phyloP scores from a whole-genome alignment of 495 filamentous ascomycete genomes.

The Penicillium argentinense region DNA sequence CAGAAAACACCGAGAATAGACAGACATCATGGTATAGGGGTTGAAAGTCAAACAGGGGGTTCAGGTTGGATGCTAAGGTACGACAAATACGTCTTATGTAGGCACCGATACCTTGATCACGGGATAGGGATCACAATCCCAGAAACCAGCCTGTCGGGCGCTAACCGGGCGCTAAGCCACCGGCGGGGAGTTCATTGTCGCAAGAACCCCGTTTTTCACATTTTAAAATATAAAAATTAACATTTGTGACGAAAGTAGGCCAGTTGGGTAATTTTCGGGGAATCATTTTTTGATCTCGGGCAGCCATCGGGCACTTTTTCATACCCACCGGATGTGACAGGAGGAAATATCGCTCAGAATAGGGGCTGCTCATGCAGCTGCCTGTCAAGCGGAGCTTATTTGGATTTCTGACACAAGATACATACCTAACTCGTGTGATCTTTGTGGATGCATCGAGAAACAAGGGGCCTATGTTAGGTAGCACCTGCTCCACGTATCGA shows the following conservation, averaged over 20 bases:
- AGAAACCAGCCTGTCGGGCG: background rate
- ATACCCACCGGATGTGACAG: background rate
- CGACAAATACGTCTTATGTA: too few species aligned
- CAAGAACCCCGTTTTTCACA: too few species aligned
- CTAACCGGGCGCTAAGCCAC: background rate
- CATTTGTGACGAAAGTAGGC: background rate
- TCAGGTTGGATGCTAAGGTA: too few species aligned
- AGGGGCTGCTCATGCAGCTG: conserved; percentile 2
- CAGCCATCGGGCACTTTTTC: conserved; percentile 11
- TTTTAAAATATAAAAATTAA: background rate
- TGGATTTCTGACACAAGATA: too few species aligned
- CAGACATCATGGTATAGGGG: too few species aligned
- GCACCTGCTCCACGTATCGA: background rate
- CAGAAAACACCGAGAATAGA: too few species aligned
- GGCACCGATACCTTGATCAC: too few species aligned
- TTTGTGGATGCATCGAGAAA: background rate
- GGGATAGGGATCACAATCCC: background rate
- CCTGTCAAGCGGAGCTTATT: conserved; percentile 1
- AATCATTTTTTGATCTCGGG: conserved; percentile 7
- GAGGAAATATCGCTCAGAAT: background rate
- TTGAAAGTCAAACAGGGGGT: too few species aligned
- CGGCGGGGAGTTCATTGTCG: too few species aligned
- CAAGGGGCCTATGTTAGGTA: background rate
- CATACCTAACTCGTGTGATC: too few species aligned
- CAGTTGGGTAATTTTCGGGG: background rate